Conservation (phyloP, 805 yeast genomes). For the Ogataea neopini region DNA sequence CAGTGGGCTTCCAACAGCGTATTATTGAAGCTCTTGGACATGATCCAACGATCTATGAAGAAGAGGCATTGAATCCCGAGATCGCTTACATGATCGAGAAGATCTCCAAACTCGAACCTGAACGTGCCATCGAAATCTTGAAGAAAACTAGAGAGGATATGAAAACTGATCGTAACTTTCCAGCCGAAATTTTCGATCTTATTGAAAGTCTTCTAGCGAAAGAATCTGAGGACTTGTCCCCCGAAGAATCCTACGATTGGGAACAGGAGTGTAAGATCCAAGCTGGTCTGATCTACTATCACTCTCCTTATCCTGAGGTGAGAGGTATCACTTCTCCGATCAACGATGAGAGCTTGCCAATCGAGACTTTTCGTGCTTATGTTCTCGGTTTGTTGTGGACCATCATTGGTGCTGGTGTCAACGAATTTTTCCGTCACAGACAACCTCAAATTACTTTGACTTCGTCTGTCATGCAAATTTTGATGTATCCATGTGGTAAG, state of each 20-base stretch:
- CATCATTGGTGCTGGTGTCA: conserved; percentile 57
- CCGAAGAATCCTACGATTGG: conserved; percentile 10
- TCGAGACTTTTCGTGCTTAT: conserved; percentile 42
- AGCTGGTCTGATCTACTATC: conserved; percentile 40
- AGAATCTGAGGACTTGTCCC: conserved; percentile 16
- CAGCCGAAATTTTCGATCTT: conserved; percentile 24
- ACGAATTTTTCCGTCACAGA: conserved; percentile 59
- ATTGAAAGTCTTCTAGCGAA: conserved; percentile 8
- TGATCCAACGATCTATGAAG: neutral
- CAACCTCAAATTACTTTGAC: conserved; percentile 53
- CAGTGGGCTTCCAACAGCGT: conserved; percentile 1
- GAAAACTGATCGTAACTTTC: conserved; percentile 36
- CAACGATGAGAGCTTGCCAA: conserved; percentile 50
- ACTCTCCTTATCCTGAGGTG: conserved; percentile 67
- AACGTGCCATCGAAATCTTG: conserved; percentile 34
- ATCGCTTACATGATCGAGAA: conserved; percentile 10
- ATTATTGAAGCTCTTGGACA: conserved; percentile 6
- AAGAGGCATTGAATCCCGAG: conserved; percentile 5
- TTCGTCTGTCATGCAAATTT: conserved; percentile 55
- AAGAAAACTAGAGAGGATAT: conserved; percentile 29
- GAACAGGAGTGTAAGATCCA: conserved; percentile 28
- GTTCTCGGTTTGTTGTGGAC: conserved; percentile 21
- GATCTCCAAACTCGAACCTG: conserved; percentile 4
- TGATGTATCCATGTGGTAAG: conserved; percentile 62
- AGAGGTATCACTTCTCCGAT: conserved; percentile 57